Conservation (phyloP, 768 basidiomycete species). For the Baorangia bicolor region DNA sequence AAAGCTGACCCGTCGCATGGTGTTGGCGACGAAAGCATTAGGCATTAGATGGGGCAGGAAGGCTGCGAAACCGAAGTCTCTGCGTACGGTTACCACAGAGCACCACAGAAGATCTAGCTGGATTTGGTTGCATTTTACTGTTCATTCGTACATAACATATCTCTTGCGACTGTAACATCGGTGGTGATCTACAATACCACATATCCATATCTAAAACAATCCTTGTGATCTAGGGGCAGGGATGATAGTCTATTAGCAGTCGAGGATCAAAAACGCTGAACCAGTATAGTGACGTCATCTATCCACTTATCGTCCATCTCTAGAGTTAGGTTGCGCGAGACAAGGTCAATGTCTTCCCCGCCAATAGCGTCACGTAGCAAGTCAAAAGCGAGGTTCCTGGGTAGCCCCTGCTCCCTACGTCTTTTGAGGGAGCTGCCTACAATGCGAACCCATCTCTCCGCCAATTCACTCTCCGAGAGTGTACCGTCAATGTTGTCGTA, state of each 20-base stretch:
- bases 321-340: constrained; percentile 45
- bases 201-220: constrained; percentile 8
- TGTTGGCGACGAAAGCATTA: constrained; percentile 21
- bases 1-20: constrained; percentile 17
- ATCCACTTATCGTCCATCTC: constrained; percentile 53
- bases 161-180: constrained; percentile 3
- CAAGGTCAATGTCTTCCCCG: constrained; percentile 38
- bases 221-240: not conserved
- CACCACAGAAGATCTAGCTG: not conserved
- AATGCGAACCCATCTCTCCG: constrained; percentile 36
- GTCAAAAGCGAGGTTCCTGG: constrained; percentile 38
- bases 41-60: constrained; percentile 11
- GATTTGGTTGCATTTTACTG: constrained; percentile 9
- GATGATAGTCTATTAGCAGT: constrained; percentile 1
- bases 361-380: constrained; percentile 45
- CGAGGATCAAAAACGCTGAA: constrained; percentile 36
- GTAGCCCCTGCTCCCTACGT: constrained; percentile 11
- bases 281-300: constrained; percentile 48
- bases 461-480: constrained; percentile 28
- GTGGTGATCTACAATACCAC: constrained; percentile 8
- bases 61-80: not conserved
- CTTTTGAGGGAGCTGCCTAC: constrained; percentile 29
- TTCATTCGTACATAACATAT: constrained; percentile 16
- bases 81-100: not conserved
- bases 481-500: constrained; percentile 29